Percentiles rank a stretch among this genome's conserved stretches.
phyloP scores from a whole-genome alignment of 768 basidiomycete species.

The Tulasnella sp. region DNA sequence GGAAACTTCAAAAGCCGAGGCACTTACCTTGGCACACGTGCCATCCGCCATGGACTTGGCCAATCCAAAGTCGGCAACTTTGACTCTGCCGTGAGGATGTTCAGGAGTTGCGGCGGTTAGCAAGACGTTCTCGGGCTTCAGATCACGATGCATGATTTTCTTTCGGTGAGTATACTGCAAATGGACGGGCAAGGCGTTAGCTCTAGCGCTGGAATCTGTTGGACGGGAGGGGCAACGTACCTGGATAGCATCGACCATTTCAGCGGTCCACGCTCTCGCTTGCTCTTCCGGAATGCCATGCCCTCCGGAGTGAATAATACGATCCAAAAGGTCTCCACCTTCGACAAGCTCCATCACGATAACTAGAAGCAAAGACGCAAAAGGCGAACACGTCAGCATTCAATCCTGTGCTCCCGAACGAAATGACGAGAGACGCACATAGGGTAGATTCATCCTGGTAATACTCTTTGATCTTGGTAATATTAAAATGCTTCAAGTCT shows the following conservation, averaged over 20 bases:
- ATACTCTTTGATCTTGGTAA: conserved; percentile 25
- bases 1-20: conserved; percentile 4
- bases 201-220: too few relatives aligned
- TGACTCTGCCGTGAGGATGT: conserved; percentile 38
- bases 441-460: conserved; percentile 23
- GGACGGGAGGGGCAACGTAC: conserved; percentile 23
- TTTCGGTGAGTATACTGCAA: conserved; percentile 34
- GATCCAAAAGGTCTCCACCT: conserved; percentile 83
- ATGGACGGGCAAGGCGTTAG: background rate
- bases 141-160: conserved; percentile 84
- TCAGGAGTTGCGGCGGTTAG: conserved; percentile 64
- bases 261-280: conserved; percentile 62
- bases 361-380: conserved; percentile 26
- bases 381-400: background rate
- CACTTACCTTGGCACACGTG: conserved; percentile 64
- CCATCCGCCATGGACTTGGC: conserved; percentile 82
- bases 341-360: conserved; percentile 76
- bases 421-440: background rate
- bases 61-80: conserved; percentile 93
- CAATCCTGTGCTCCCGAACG: background rate
- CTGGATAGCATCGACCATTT: conserved; percentile 63
- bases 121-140: conserved; percentile 85
- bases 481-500: conserved; percentile 31
- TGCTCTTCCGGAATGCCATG: conserved; percentile 47
- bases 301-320: conserved; percentile 48